Evolutionary conservation across 2,329 filamentous ascomycete genomes (phyloP).

Genomic region (Cladosporium sp.): DNA sequence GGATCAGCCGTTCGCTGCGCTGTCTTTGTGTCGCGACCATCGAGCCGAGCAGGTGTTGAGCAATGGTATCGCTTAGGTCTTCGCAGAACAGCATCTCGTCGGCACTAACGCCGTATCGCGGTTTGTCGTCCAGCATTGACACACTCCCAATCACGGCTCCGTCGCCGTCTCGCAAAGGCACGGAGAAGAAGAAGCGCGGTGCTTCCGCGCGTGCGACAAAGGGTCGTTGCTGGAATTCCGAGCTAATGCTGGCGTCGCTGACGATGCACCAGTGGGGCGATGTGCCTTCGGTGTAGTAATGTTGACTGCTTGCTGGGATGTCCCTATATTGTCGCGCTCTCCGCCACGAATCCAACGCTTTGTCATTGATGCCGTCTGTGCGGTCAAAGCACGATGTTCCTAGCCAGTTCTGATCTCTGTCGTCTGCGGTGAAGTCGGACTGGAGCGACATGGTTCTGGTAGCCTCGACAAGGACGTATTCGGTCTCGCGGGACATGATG

Average conservation of each 20-base stretch:
- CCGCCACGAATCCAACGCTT: slow-evolving; percentile 19
- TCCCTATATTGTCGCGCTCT: slow-evolving; percentile 24
- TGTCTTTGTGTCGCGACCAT: slow-evolving; percentile 49
- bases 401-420: slow-evolving; percentile 34
- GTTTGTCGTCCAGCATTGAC: slow-evolving; percentile 54
- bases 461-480: slow-evolving; percentile 52
- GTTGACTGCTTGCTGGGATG: slow-evolving; percentile 1
- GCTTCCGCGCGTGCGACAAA: slow-evolving; percentile 13
- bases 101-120: slow-evolving; percentile 48
- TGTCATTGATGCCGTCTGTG: slow-evolving; percentile 34
- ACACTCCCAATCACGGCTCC: slow-evolving; percentile 58
- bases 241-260: slow-evolving; percentile 19
- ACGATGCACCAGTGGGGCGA: slow-evolving; percentile 22
- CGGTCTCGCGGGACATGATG: slow-evolving; percentile 43
- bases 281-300: slow-evolving; percentile 23
- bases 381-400: slow-evolving; percentile 29
- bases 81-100: slow-evolving; percentile 53
- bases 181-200: slow-evolving; percentile 49
- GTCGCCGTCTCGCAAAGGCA: slow-evolving; percentile 56
- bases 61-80: slow-evolving; percentile 53
- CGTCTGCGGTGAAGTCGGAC: slow-evolving; percentile 26
- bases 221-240: slow-evolving; percentile 1
- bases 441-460: slow-evolving; percentile 44
- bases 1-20: slow-evolving; percentile 51
- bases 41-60: slow-evolving; percentile 57